Conservation (phyloP, 495 filamentous ascomycete genomes). For the Xylaria scruposa region DNA sequence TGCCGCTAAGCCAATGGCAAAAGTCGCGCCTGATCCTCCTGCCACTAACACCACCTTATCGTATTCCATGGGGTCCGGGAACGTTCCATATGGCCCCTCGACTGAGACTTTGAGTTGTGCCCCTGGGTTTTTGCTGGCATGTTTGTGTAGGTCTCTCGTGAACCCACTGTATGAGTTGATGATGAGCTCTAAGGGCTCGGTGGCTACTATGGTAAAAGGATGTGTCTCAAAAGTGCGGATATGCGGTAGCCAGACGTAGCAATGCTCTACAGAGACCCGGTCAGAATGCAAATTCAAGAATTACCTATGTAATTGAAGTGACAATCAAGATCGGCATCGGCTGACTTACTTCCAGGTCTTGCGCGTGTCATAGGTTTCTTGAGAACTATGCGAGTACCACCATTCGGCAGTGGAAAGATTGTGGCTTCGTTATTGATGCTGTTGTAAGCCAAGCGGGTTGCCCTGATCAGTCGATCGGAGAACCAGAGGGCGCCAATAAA, state of each 20-base stretch:
- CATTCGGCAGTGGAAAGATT: slow-evolving; percentile 60
- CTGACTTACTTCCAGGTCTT: slow-evolving; percentile 50
- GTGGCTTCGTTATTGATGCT: slow-evolving; percentile 62
- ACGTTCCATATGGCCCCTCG: slow-evolving; percentile 65
- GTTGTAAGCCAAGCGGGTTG: slow-evolving; percentile 54
- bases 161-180: slow-evolving; percentile 63
- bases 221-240: slow-evolving; percentile 64
- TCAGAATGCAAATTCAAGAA: neutral
- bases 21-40: slow-evolving; percentile 64
- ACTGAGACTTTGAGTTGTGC: slow-evolving; percentile 56
- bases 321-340: neutral
- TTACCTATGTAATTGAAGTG: neutral
- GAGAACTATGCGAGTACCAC: slow-evolving; percentile 62
- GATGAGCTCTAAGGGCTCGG: slow-evolving; percentile 59
- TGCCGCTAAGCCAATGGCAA: slow-evolving; percentile 61
- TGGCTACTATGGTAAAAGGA: slow-evolving; percentile 67
- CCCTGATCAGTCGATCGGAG: slow-evolving; percentile 58
- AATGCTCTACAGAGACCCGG: slow-evolving; percentile 50
- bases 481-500: slow-evolving; percentile 58
- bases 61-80: slow-evolving; percentile 61
- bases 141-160: slow-evolving; percentile 59
- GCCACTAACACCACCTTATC: slow-evolving; percentile 65
- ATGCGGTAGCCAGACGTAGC: slow-evolving; percentile 66
- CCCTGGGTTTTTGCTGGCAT: slow-evolving; percentile 57
- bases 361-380: slow-evolving; percentile 53